Evolutionary conservation across 345 rosid species (phyloP).

Genomic region (Reutealis trisperma): DNA sequence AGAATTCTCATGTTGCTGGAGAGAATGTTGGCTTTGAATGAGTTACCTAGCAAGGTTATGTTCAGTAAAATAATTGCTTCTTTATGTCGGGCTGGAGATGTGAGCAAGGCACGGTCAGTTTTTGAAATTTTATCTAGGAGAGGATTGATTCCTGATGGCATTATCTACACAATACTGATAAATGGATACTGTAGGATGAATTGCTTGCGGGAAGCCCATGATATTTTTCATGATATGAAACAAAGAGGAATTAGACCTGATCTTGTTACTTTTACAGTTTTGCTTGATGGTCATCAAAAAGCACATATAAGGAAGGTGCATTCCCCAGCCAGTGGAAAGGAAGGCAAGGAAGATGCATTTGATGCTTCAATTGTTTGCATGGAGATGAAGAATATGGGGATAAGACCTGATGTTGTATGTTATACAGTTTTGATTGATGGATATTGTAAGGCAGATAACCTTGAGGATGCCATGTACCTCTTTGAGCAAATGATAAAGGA

Average conservation of each 20-base stretch:
- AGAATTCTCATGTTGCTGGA: constrained; percentile 40
- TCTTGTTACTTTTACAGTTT: constrained; percentile 57
- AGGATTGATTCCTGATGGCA: constrained; percentile 50
- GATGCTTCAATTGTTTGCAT: constrained; percentile 34
- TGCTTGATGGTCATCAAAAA: constrained; percentile 50
- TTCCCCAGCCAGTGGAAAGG: constrained; percentile 16
- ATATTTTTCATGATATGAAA: constrained; percentile 58
- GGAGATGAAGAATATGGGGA: constrained; percentile 39
- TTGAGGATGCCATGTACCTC: constrained; percentile 41
- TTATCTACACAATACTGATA: constrained; percentile 67
- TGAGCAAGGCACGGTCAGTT: constrained; percentile 43
- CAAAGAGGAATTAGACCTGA: constrained; percentile 61
- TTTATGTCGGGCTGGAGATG: constrained; percentile 41
- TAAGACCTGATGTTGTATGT: constrained; percentile 50
- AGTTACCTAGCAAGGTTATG: constrained; percentile 46
- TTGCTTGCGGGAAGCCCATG: constrained; percentile 40
- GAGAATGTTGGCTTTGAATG: constrained; percentile 40
- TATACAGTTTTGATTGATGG: constrained; percentile 67
- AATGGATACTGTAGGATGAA: constrained; percentile 53
- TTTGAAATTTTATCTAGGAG: constrained; percentile 38
- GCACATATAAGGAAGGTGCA: constrained; percentile 14
- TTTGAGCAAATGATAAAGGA: constrained; percentile 49
- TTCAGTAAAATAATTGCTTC: constrained; percentile 48
- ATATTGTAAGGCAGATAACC: constrained; percentile 48
- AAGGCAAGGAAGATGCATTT: constrained; percentile 18